phyloP scores from a whole-genome alignment of 306 rosid genomes.

The Quercus agrifolia region DNA sequence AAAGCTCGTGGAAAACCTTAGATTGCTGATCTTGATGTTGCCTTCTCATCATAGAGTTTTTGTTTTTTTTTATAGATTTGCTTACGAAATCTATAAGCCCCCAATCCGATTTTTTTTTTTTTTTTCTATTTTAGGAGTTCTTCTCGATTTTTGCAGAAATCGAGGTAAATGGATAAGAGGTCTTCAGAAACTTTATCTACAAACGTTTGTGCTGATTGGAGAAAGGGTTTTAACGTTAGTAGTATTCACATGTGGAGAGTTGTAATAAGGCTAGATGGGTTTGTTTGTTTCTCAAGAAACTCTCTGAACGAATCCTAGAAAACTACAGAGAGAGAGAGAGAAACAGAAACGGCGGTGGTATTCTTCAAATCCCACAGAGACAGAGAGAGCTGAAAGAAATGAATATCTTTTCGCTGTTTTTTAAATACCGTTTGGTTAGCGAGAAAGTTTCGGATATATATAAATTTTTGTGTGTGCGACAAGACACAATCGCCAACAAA shows the following conservation, averaged over 20 bases:
- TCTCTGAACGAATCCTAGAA: background rate
- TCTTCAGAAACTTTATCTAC: constrained; percentile 21
- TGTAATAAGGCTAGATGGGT: constrained; percentile 3
- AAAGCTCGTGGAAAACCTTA: constrained; percentile 60
- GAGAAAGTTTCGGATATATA: constrained; percentile 2
- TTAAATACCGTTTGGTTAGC: constrained; percentile 5
- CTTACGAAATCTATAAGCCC: background rate
- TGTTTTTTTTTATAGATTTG: background rate
- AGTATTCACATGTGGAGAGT: constrained; percentile 20
- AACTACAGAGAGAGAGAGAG: background rate
- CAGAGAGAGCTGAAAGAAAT: background rate
- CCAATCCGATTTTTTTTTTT: background rate
- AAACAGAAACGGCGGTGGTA: constrained; percentile 1
- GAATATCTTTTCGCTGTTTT: background rate
- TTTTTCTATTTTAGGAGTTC: no score
- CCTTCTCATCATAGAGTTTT: constrained; percentile 38
- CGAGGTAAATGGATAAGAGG: constrained; percentile 48
- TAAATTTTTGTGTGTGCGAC: background rate
- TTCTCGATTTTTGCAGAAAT: background rate
- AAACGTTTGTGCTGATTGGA: constrained; percentile 19
- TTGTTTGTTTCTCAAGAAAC: constrained; percentile 29
- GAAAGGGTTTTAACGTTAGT: background rate
- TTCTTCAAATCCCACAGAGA: no score
- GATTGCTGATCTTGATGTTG: constrained; percentile 50
- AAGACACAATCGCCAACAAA: background rate